Evolutionary conservation across 805 yeast species (phyloP).

Genomic region (Lachancea quebecensis): DNA sequence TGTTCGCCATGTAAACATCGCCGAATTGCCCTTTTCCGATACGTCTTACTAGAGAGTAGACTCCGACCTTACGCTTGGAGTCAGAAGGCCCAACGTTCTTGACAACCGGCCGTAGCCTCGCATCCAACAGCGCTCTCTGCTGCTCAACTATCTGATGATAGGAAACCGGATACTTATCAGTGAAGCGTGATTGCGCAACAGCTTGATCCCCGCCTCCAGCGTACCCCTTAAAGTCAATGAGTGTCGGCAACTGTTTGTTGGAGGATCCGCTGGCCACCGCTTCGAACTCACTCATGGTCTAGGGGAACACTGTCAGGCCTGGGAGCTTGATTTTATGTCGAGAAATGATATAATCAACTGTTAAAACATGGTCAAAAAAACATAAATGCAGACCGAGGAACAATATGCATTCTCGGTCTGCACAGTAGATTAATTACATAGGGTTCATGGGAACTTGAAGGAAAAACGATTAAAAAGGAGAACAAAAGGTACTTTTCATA

Average conservation of each 20-base stretch:
- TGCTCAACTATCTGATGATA: slow-evolving; percentile 17
- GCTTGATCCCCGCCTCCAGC: background rate
- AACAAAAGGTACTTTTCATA: slow-evolving; percentile 2
- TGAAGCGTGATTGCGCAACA: background rate
- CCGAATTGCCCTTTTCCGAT: slow-evolving; percentile 31
- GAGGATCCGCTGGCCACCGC: background rate
- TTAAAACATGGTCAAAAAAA: background rate
- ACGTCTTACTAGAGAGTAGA: slow-evolving; percentile 13
- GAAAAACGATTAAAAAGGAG: background rate
- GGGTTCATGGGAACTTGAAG: background rate
- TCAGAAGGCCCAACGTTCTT: slow-evolving; percentile 5
- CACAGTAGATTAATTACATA: background rate
- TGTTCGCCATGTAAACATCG: slow-evolving; percentile 24
- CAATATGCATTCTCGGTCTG: background rate
- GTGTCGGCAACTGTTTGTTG: slow-evolving; percentile 3
- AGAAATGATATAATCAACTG: no score
- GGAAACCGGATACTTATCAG: slow-evolving; percentile 1
- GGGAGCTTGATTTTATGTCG: no score
- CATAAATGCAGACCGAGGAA: background rate
- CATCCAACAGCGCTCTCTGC: slow-evolving; percentile 8
- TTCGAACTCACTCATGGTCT: background rate
- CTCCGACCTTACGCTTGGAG: slow-evolving; percentile 9
- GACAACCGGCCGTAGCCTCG: slow-evolving; percentile 10
- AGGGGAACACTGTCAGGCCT: background rate
- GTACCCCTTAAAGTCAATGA: slow-evolving; percentile 1